Conservation (phyloP, 345 rosid species). For the Tarenaya hassleriana region DNA sequence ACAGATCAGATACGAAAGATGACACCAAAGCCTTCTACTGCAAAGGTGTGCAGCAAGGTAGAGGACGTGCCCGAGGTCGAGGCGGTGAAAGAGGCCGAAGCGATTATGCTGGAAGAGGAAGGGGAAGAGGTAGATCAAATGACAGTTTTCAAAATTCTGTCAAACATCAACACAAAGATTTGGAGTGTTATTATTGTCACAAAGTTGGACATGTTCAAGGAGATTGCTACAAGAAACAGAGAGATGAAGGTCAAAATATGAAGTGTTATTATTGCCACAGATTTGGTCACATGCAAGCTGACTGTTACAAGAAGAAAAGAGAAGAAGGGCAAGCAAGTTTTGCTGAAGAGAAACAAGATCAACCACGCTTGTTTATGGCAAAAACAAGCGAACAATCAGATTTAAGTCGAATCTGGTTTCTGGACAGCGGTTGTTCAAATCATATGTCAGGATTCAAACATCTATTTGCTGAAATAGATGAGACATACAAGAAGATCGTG, state of each 20-base stretch:
- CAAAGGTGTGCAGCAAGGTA: neutral
- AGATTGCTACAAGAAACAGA: too few relatives aligned
- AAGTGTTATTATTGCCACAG: too few relatives aligned
- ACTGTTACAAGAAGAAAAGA: neutral
- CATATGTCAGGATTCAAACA: neutral
- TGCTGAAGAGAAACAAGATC: neutral
- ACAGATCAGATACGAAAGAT: too few relatives aligned
- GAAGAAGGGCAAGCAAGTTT: neutral
- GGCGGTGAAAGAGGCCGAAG: neutral
- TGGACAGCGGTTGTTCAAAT: neutral
- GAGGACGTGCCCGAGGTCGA: neutral
- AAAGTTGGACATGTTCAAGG: neutral
- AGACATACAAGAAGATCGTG: neutral
- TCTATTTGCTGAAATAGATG: neutral
- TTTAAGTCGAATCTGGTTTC: neutral
- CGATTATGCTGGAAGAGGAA: neutral
- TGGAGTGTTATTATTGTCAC: constrained; percentile 1
- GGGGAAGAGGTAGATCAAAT: neutral
- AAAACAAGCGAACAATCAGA: neutral
- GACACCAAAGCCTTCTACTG: too few relatives aligned
- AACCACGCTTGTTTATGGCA: neutral
- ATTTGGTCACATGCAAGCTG: too few relatives aligned
- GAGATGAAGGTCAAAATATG: too few relatives aligned
- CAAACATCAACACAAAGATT: neutral
- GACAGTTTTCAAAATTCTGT: neutral